A percentile compares a stretch with the other conserved stretches of the same genome.
Conservation (phyloP, 805 yeast genomes). For the Hagleromyces aurorensis region DNA sequence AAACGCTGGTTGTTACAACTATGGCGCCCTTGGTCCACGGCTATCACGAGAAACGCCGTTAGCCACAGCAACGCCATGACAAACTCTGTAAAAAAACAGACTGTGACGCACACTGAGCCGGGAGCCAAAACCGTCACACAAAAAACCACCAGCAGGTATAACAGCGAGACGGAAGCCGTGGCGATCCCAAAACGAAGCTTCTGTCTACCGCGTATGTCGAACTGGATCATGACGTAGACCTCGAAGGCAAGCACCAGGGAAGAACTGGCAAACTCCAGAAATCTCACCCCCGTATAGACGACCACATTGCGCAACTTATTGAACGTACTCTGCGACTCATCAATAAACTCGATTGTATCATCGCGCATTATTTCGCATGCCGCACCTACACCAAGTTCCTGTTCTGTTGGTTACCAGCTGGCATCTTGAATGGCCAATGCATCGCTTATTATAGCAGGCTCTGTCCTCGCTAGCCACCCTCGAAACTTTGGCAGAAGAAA, state of each 20-base stretch:
- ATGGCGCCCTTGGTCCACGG: slow-evolving; percentile 25
- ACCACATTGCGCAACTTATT: too few species aligned
- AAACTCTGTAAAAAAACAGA: slow-evolving; percentile 22
- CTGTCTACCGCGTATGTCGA: slow-evolving; percentile 21
- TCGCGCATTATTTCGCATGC: too few species aligned
- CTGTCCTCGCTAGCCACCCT: too few species aligned
- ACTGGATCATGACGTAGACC: slow-evolving; percentile 19
- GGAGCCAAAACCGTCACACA: slow-evolving; percentile 16
- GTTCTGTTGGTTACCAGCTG: too few species aligned
- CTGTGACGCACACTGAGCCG: slow-evolving; percentile 21
- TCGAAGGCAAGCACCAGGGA: slow-evolving; percentile 28
- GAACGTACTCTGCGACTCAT: too few species aligned
- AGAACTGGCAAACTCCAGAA: slow-evolving; percentile 23
- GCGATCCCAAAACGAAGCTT: slow-evolving; percentile 29
- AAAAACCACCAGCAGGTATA: slow-evolving; percentile 23
- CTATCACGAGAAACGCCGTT: slow-evolving; percentile 31
- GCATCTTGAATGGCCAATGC: too few species aligned
- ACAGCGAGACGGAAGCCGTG: slow-evolving; percentile 24
- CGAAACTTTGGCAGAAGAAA: too few species aligned
- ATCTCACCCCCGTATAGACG: too few species aligned
- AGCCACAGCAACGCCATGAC: slow-evolving; percentile 29
- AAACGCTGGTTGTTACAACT: slow-evolving; percentile 20
- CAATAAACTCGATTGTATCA: too few species aligned
- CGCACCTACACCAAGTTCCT: too few species aligned
- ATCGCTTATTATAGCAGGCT: too few species aligned